phyloP scores from a whole-genome alignment of 805 yeast genomes.

The Millerozyma acaciae region DNA sequence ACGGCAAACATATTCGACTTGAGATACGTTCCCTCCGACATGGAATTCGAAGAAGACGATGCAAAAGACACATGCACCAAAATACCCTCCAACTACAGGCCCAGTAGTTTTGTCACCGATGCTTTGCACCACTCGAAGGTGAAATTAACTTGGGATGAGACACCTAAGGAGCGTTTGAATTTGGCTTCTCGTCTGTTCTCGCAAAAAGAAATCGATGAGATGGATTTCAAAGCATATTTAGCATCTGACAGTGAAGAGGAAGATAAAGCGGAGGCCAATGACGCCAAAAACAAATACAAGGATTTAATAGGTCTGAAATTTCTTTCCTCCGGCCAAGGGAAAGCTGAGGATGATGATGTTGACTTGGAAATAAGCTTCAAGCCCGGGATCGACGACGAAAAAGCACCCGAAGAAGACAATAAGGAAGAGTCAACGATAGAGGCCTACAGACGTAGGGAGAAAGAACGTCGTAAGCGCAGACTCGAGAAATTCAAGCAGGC shows the following conservation, averaged over 20 bases:
- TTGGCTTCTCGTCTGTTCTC: conserved; percentile 78
- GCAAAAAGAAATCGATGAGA: conserved; percentile 81
- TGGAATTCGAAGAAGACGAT: conserved; percentile 72
- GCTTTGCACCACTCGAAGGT: conserved; percentile 96
- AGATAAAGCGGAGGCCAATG: conserved; percentile 25
- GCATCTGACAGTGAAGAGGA: conserved; percentile 49
- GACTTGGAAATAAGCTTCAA: conserved; percentile 96
- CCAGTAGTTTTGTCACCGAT: conserved; percentile 80
- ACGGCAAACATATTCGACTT: conserved; percentile 93
- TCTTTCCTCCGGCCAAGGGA: conserved; percentile 19
- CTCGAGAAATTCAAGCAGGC: conserved; percentile 68
- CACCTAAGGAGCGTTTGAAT: conserved; percentile 82
- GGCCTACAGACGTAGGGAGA: conserved; percentile 79
- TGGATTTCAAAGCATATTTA: conserved; percentile 89
- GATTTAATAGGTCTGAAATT: conserved; percentile 45
- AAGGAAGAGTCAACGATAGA: conserved; percentile 73
- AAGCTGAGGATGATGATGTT: conserved; percentile 57
- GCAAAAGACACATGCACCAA: conserved; percentile 71
- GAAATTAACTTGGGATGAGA: conserved; percentile 97
- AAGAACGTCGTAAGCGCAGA: conserved; percentile 86
- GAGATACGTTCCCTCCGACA: conserved; percentile 88
- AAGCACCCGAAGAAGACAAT: conserved; percentile 32
- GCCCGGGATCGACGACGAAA: conserved; percentile 66
- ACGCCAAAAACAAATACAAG: conserved; percentile 56
- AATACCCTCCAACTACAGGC: conserved; percentile 76